These are phyloP conservation scores for Ensete glaucum DNA, from an alignment of 176 grass and related monocot species.

Conservation along the genomic window DNA sequence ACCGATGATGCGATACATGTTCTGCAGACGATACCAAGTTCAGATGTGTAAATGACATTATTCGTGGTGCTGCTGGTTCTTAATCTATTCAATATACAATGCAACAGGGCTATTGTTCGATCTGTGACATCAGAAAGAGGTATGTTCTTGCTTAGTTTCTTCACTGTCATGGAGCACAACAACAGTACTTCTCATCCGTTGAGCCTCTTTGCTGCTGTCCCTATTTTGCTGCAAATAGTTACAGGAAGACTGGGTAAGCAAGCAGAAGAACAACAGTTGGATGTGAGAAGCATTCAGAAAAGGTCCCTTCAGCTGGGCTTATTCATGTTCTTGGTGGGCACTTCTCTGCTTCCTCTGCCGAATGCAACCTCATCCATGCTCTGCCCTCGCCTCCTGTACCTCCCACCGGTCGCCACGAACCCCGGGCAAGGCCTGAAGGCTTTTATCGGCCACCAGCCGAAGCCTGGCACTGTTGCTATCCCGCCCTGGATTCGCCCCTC, in stretches of 20 bases:
- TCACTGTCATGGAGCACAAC: neutral
- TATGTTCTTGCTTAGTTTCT: neutral
- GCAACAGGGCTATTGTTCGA: neutral
- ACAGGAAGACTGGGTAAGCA: neutral
- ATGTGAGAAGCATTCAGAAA: neutral
- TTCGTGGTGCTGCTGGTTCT: neutral
- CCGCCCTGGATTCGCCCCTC: slow-evolving; percentile 89
- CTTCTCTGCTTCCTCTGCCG: slow-evolving; percentile 37
- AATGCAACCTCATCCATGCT: slow-evolving; percentile 90
- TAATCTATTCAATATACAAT: neutral
- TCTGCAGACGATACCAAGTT: too few relatives aligned
- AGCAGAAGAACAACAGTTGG: neutral
- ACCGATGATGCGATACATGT: too few relatives aligned
- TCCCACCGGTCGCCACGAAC: slow-evolving; percentile 66
- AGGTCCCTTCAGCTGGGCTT: slow-evolving; percentile 20
- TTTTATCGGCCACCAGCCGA: slow-evolving; percentile 96
- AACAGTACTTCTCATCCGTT: neutral
- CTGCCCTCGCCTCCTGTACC: slow-evolving; percentile 70
- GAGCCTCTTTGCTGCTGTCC: neutral
- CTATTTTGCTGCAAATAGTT: neutral
- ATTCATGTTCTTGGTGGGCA: slow-evolving; percentile 20
- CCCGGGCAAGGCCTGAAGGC: slow-evolving; percentile 79
- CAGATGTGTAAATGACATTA: too few relatives aligned
- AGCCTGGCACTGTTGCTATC: slow-evolving; percentile 72
- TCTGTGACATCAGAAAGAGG: neutral